These are phyloP conservation scores for Trichopus zeylanicus DNA, from an alignment of 116 monocot species.

Conservation along the genomic window DNA sequence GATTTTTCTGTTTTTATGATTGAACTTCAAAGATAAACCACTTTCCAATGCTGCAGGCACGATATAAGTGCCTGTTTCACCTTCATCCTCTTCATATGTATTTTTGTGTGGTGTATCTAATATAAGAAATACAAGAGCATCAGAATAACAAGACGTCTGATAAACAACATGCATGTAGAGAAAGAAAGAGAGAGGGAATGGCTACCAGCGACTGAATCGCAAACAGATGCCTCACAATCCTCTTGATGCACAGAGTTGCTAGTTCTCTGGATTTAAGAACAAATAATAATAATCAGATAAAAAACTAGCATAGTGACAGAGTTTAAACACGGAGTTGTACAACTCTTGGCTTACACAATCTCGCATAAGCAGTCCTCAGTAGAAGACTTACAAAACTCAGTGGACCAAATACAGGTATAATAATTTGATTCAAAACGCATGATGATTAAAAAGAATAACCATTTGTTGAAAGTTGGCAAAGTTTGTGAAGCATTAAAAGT, in stretches of 20 bases:
- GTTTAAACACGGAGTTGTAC: no score
- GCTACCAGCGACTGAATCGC: conserved; percentile 70
- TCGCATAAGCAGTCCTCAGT: no score
- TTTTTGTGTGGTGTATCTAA: conserved; percentile 41
- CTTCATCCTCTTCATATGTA: conserved; percentile 84
- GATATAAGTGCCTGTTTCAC: conserved; percentile 47
- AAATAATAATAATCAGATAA: no score
- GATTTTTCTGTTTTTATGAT: conserved; percentile 55
- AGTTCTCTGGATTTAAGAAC: conserved; percentile 45
- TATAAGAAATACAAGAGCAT: conserved; percentile 4
- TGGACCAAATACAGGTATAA: no score
- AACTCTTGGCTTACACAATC: no score
- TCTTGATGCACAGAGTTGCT: conserved; percentile 35
- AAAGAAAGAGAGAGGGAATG: background rate
- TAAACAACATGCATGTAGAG: background rate
- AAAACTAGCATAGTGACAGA: no score
- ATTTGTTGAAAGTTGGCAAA: no score
- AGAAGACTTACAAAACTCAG: no score
- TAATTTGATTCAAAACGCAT: no score
- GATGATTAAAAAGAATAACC: no score
- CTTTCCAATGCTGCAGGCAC: conserved; percentile 47
- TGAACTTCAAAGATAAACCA: conserved; percentile 37
- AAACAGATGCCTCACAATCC: conserved; percentile 52
- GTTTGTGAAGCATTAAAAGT: background rate
- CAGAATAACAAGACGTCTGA: background rate